Evolutionary conservation across 1,139 yeast species (phyloP), one percentile per base, ranked within the genome.

Genomic region (Saccharomycopsis hybrid): DNA sequence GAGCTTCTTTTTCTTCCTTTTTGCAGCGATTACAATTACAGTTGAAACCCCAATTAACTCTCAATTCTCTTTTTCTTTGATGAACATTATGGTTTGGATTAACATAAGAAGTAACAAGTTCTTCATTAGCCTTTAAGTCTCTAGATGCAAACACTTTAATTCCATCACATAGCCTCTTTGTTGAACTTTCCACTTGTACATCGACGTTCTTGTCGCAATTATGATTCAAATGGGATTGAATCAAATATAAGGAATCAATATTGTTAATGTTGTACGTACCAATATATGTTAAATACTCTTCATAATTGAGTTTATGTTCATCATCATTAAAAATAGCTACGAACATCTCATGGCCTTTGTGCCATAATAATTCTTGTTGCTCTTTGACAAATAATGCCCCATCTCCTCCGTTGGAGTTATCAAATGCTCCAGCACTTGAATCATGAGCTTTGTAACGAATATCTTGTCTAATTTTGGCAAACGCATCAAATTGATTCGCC

Each of bases 11-110:
- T 48, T 43, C 56, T 56, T 85, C 95, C 4, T 67, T 68, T 58
- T 76, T 74, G 65, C 96, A 87, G 55, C 83, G 77, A 7, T 64
- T 58, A 63, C 96, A 87, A 29, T 63, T 67, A 64, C 96, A 87
- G n/a, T 75, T 60, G 62, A 87, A 87, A 3, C 95, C 95, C 88
- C 89, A 87, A 59, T 84, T 82, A n/a, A 80, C 80, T 51, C 90
- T 68, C 47, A 87, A 68, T 56, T 77, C 82, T 55, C 85, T 66
- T 59, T 79, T 82, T 57, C 96, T 76, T 56, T 80, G 79, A 44
- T 73, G 76, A 5, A 82, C 77, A 2, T 80, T 77, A 59, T 78
- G 81, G 7, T 70, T 64, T 1, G 90, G 87, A 58, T 84, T 80
- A 1, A 86, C 87, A 59, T 87, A 87, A 1, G 85, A 73, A 1